Percentiles rank a stretch among this genome's conserved stretches.
Evolutionary conservation across 768 basidiomycete species (phyloP).

Genomic region (Auriscalpium orientale): DNA sequence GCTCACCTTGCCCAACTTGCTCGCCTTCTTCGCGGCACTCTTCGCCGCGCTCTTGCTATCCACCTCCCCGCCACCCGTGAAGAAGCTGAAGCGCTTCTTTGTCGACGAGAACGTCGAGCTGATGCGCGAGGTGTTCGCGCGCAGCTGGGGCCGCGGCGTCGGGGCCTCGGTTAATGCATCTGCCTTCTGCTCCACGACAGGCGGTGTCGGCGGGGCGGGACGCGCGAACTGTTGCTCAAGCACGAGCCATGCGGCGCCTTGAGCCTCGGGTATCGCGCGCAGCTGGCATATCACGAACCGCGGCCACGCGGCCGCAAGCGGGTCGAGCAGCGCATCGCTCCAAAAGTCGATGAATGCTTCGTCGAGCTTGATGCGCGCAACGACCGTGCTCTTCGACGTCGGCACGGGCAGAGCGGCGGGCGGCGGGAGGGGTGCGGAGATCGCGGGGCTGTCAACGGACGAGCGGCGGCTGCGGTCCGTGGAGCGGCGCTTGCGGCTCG

Average conservation of each 20-base stretch:
- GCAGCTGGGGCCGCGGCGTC: constrained; percentile 24
- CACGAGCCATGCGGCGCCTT: constrained; percentile 50
- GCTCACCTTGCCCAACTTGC: constrained; percentile 14
- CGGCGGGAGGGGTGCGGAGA: constrained; percentile 2
- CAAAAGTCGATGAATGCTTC: constrained; percentile 83
- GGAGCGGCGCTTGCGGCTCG: constrained; percentile 28
- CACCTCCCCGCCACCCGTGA: constrained; percentile 26
- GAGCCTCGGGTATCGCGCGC: constrained; percentile 28
- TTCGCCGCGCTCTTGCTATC: constrained; percentile 17
- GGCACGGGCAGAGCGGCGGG: background rate
- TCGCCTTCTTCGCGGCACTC: constrained; percentile 25
- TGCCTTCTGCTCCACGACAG: constrained; percentile 7
- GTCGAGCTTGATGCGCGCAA: constrained; percentile 54
- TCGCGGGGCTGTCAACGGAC: constrained; percentile 17
- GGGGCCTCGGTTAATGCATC: constrained; percentile 7
- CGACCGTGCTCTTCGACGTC: constrained; percentile 30
- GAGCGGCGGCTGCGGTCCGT: constrained; percentile 17
- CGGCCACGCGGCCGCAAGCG: constrained; percentile 59
- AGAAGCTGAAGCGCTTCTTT: constrained; percentile 61
- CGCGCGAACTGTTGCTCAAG: constrained; percentile 53
- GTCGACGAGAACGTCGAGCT: constrained; percentile 40
- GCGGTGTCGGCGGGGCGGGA: constrained; percentile 28
- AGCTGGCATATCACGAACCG: constrained; percentile 65
- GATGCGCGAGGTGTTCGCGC: constrained; percentile 21
- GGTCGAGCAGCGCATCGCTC: constrained; percentile 66